Conservation (phyloP, 2,329 filamentous ascomycete genomes). For the Epichloe typhina region DNA sequence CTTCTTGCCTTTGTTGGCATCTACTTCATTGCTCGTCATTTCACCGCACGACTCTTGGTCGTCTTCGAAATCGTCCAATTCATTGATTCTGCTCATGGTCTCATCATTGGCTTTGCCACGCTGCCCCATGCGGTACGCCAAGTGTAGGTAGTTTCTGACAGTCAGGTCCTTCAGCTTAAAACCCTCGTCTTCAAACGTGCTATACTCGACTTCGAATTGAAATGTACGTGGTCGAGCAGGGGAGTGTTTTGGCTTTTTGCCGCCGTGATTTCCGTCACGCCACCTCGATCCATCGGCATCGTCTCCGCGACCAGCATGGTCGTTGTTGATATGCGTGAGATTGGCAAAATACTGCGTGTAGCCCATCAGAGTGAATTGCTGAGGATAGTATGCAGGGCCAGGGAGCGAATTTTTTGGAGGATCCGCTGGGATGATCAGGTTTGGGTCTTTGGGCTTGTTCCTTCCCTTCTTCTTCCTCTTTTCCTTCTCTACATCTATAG, state of each 20-base stretch:
- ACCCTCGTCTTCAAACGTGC: constrained; percentile 61
- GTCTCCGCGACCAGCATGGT: constrained; percentile 22
- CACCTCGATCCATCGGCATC: constrained; percentile 31
- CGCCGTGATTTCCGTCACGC: constrained; percentile 50
- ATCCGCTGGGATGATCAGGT: constrained; percentile 52
- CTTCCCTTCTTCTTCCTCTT: constrained; percentile 28
- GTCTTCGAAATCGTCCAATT: constrained; percentile 15
- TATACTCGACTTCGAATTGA: constrained; percentile 72
- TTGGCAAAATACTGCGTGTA: constrained; percentile 93
- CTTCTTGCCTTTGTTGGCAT: constrained; percentile 32
- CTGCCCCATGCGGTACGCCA: constrained; percentile 65
- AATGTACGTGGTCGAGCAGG: constrained; percentile 51
- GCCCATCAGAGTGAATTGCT: constrained; percentile 63
- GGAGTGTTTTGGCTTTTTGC: constrained; percentile 36
- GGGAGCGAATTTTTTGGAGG: constrained; percentile 62
- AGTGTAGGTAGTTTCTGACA: constrained; percentile 62
- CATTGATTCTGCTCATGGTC: constrained; percentile 12
- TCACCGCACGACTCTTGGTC: constrained; percentile 14
- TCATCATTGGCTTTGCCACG: constrained; percentile 7
- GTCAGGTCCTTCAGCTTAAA: constrained; percentile 76
- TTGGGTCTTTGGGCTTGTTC: constrained; percentile 42
- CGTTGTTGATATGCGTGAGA: constrained; percentile 77
- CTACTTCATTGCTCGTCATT: constrained; percentile 8
- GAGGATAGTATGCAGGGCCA: constrained; percentile 80
- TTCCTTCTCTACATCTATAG: constrained; percentile 12